Base-by-base conservation (phyloP, 1,284 basidiomycete genomes). In the Marasmius sp. region DNA sequence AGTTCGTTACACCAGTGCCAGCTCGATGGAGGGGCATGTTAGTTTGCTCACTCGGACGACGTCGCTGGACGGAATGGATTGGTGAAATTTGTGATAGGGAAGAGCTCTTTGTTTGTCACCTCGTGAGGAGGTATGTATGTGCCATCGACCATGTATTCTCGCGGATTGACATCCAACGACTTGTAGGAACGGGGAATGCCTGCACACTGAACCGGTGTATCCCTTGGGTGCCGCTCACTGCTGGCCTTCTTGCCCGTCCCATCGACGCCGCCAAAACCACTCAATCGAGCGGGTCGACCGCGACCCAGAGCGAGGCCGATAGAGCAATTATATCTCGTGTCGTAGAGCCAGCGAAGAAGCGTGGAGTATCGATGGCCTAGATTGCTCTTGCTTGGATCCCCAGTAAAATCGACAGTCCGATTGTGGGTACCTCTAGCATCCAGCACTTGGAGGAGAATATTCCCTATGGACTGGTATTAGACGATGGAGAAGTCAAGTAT, bases 1-100 rank as follows among this genome's bases (percentile, higher is more conserved):
- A 57, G 79, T 76, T 14, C 68, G 77, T n/a, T 80, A 80, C 59
- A 71, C 80, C 59, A 77, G 79, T n/a, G 76, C 76, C 59, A 74
- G 72, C 59, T 78, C 75, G 36, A 70, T 75, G 67, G 60, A 69
- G 10, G 62, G 72, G 1, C 72, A 76, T 72, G 73, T 71, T 77
- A 65, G 74, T 77, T 63, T 57, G 61, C 12, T 27, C 57, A 64
- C 61, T 60, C 74, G 64, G 73, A 75, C 38, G 27, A 57, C 36
- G 59, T 63, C 10, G 59, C 62, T 8, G 55, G 39, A 27, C 57
- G 55, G 33, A 36, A 72, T 50, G 66, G 66, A 10, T 69, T 68
- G 68, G 72, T 70, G 3, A 69, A 64, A 51, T 75, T 75, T 45
- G 62, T 72, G 41, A 67, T 69, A 65, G 70, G 70, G 58, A 70